Evolutionary conservation across 1,284 basidiomycete species (phyloP).

Genomic region (Microbotryum violaceum): DNA sequence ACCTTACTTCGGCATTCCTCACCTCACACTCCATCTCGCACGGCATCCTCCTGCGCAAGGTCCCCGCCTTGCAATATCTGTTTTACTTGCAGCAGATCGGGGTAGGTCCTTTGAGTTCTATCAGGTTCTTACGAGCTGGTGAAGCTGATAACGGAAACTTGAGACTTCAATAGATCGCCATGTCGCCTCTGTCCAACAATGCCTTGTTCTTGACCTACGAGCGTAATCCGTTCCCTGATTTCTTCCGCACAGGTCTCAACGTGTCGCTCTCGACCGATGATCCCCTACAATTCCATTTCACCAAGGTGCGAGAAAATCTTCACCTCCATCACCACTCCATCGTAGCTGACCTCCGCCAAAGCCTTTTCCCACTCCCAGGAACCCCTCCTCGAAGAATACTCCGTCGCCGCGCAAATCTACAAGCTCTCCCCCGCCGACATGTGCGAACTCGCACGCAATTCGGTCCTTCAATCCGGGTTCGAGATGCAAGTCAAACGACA

Average conservation of each 20-base stretch:
- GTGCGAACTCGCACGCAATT: slow-evolving; percentile 89
- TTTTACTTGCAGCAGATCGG: slow-evolving; percentile 97
- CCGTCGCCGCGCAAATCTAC: slow-evolving; percentile 75
- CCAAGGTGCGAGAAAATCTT: slow-evolving; percentile 61
- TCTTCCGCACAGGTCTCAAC: slow-evolving; percentile 93
- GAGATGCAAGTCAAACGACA: slow-evolving; percentile 98
- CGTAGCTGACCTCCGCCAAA: slow-evolving; percentile 46
- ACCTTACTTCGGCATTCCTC: slow-evolving; percentile 89
- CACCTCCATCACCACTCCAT: not conserved
- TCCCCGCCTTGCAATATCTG: slow-evolving; percentile 63
- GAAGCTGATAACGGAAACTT: no score
- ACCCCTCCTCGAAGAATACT: slow-evolving; percentile 93
- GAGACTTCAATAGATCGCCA: slow-evolving; percentile 56
- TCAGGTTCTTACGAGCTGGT: not conserved
- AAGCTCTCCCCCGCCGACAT: slow-evolving; percentile 42
- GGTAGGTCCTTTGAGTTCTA: not conserved
- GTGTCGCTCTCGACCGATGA: slow-evolving; percentile 96
- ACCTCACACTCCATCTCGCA: slow-evolving; percentile 98
- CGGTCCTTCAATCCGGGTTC: slow-evolving; percentile 92
- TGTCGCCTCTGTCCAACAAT: slow-evolving; percentile 97
- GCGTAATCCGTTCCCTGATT: slow-evolving; percentile 92
- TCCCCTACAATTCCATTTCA: slow-evolving; percentile 89
- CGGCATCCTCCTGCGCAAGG: slow-evolving; percentile 93
- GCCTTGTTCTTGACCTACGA: slow-evolving; percentile 96
- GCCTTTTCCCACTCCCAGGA: slow-evolving; percentile 61